phyloP scores from a whole-genome alignment of 768 basidiomycete species.

The Termitomyces sp. region DNA sequence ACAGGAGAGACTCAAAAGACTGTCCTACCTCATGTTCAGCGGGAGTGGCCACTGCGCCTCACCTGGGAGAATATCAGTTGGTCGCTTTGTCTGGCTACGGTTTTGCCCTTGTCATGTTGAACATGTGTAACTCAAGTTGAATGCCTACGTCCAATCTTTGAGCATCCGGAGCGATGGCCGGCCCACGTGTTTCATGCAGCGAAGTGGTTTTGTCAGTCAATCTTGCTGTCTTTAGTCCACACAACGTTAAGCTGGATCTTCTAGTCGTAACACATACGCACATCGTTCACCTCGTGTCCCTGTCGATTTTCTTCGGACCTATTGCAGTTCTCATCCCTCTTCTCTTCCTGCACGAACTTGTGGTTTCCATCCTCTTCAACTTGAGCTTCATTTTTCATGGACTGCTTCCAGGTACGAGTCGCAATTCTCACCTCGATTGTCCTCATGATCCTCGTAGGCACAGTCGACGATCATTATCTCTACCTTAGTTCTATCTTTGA shows the following conservation, averaged over 20 bases:
- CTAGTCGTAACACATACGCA: constrained; percentile 28
- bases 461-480: constrained; percentile 30
- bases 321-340: constrained; percentile 34
- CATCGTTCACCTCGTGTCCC: constrained; percentile 31
- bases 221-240: not conserved
- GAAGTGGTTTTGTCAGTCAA: constrained; percentile 17
- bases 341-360: constrained; percentile 31
- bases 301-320: constrained; percentile 41
- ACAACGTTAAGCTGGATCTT: not conserved
- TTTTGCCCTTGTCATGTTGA: not conserved
- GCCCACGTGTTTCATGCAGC: constrained; percentile 10
- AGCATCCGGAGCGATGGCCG: constrained; percentile 21
- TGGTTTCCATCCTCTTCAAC: constrained; percentile 31
- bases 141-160: constrained; percentile 9
- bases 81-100: not conserved
- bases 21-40: not conserved
- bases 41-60: constrained; percentile 4
- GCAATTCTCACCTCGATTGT: not conserved
- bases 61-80: constrained; percentile 6
- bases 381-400: constrained; percentile 35
- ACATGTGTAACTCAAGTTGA: not conserved
- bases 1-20: constrained; percentile 3
- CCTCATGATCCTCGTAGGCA: constrained; percentile 17
- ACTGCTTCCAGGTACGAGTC: constrained; percentile 25
- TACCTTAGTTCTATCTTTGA: constrained; percentile 29